A percentile compares a stretch with the other conserved stretches of the same genome.
Evolutionary conservation across 1,284 basidiomycete species (phyloP).

Genomic region (Coniophora puteana): DNA sequence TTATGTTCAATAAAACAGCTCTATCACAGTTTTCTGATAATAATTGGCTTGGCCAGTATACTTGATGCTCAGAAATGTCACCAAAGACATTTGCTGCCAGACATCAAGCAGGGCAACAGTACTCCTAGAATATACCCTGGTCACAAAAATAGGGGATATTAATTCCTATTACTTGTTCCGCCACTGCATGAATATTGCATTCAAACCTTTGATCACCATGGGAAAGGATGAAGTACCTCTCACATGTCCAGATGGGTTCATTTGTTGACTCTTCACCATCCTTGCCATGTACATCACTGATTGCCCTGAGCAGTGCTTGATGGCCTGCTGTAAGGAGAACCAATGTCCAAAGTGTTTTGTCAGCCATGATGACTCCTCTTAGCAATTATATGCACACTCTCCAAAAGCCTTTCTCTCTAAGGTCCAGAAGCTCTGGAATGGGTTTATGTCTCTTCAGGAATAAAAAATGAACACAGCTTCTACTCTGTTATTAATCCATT

Average conservation of each 20-base stretch:
- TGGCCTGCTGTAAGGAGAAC: conserved; percentile 19
- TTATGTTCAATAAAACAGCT: conserved; percentile 36
- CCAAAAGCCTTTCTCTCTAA: no score
- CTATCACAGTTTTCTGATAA: conserved; percentile 32
- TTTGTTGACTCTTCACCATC: conserved; percentile 16
- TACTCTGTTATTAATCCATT: conserved; percentile 11
- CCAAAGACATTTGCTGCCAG: conserved; percentile 14
- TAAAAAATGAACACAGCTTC: not conserved
- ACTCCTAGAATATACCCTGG: conserved; percentile 24
- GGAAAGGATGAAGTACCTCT: conserved; percentile 18
- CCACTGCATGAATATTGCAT: conserved; percentile 18
- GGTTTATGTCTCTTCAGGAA: no score
- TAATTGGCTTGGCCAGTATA: conserved; percentile 37
- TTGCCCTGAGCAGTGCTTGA: conserved; percentile 24
- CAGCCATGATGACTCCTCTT: conserved; percentile 9
- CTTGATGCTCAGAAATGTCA: conserved; percentile 35
- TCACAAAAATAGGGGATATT: conserved; percentile 15
- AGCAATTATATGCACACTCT: not conserved
- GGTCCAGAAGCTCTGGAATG: no score
- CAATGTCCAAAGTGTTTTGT: conserved; percentile 16
- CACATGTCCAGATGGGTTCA: conserved; percentile 15
- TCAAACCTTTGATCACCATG: conserved; percentile 16
- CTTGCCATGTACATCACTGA: conserved; percentile 10
- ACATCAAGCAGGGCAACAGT: conserved; percentile 14
- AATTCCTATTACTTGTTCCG: conserved; percentile 20